Conservation (phyloP, 164 flowering plant species). For the Saururus chinensis region DNA sequence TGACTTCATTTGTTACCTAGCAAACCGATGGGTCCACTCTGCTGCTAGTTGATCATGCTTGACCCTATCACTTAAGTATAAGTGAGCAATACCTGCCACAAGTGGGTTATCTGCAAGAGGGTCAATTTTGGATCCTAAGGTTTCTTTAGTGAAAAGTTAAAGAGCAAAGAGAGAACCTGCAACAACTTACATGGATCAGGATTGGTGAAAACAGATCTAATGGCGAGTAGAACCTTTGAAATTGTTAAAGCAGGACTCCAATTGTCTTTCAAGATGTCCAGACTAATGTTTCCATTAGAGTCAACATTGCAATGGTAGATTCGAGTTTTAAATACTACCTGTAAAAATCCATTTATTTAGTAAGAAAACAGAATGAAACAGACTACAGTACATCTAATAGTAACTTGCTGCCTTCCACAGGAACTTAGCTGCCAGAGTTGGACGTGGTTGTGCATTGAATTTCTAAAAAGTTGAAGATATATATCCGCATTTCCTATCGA, state of each 20-base stretch:
- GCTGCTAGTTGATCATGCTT: slow-evolving; percentile 77
- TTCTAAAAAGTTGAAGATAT: too few species aligned
- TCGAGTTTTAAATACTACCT: slow-evolving; percentile 87
- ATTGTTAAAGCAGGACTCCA: slow-evolving; percentile 99
- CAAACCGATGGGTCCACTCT: slow-evolving; percentile 88
- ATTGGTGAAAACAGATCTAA: slow-evolving; percentile 62
- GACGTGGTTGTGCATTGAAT: too few species aligned
- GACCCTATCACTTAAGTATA: slow-evolving; percentile 60
- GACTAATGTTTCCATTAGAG: slow-evolving; percentile 53
- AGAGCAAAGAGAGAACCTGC: neutral
- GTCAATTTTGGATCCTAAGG: neutral
- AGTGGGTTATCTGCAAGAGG: slow-evolving; percentile 56
- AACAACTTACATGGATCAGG: slow-evolving; percentile 69
- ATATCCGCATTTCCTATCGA: too few species aligned
- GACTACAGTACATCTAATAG: too few species aligned
- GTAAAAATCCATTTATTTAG: slow-evolving; percentile 2
- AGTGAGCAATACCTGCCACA: slow-evolving; percentile 56
- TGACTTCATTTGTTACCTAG: slow-evolving; percentile 28
- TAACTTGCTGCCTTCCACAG: too few species aligned
- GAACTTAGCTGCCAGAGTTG: neutral
- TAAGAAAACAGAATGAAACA: slow-evolving; percentile 1
- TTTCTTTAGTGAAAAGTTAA: neutral
- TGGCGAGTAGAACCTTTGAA: slow-evolving; percentile 68
- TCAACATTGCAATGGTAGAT: slow-evolving; percentile 94
- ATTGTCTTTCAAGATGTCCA: slow-evolving; percentile 71